These are phyloP conservation scores for Haemoproteus tartakovskyi DNA, from an alignment of 169 alveolate genomes.

Conservation along the genomic window DNA sequence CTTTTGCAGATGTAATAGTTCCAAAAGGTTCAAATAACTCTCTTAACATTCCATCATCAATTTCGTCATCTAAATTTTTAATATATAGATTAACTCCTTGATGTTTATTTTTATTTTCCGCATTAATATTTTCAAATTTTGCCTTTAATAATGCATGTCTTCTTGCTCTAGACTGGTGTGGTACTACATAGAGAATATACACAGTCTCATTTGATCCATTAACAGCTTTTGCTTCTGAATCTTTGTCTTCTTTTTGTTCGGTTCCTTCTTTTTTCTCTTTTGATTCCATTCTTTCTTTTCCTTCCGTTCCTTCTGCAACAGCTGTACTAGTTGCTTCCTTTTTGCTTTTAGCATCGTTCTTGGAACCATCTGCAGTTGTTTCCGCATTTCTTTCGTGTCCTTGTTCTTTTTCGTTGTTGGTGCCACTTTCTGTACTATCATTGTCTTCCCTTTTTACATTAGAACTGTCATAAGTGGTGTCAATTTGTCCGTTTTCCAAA, in stretches of 20 bases:
- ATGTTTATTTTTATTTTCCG: constrained; percentile 74
- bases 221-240: too few species aligned
- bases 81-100: constrained; percentile 89
- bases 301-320: constrained; percentile 4
- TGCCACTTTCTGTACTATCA: constrained; percentile 10
- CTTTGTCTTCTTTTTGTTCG: constrained; percentile 1
- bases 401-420: background rate
- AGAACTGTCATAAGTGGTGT: constrained; percentile 15
- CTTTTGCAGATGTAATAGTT: constrained; percentile 87
- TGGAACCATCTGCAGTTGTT: background rate
- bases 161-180: constrained; percentile 88
- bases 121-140: constrained; percentile 77
- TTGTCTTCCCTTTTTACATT: constrained; percentile 55
- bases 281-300: constrained; percentile 12
- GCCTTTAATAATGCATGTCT: constrained; percentile 86
- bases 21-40: constrained; percentile 89
- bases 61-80: constrained; percentile 88
- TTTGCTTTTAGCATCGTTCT: constrained; percentile 2
- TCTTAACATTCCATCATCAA: constrained; percentile 86
- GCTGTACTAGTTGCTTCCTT: background rate
- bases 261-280: background rate
- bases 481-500: constrained; percentile 68
- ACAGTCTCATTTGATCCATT: too few species aligned
- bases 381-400: background rate
- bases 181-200: constrained; percentile 83